Conservation (phyloP, 2,329 filamentous ascomycete species). For the Aspergillus sp. region DNA sequence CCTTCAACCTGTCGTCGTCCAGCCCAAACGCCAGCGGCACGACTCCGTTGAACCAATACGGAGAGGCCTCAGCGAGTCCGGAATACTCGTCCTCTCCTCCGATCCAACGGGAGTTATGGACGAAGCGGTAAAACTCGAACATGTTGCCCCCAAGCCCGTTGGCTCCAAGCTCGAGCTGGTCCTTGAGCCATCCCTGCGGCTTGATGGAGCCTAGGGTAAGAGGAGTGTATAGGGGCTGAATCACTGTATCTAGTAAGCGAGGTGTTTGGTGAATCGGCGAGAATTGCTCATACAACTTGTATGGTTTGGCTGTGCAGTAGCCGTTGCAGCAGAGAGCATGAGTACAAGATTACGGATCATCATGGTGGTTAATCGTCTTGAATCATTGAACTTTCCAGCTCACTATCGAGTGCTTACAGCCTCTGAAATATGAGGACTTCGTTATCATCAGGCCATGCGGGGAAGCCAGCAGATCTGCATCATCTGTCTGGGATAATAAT, state of each 20-base stretch:
- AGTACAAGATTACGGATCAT: not conserved
- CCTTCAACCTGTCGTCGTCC: slow-evolving; percentile 51
- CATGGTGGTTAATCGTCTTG: not conserved
- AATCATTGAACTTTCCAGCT: not conserved
- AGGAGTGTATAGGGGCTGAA: not conserved
- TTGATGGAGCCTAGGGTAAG: slow-evolving; percentile 36
- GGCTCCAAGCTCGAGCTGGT: slow-evolving; percentile 51
- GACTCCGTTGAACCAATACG: slow-evolving; percentile 61
- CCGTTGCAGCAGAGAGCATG: not conserved
- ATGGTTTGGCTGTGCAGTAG: not conserved
- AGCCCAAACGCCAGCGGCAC: slow-evolving; percentile 56
- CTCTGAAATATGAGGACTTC: not conserved
- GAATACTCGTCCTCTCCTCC: slow-evolving; percentile 55
- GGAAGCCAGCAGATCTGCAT: not conserved
- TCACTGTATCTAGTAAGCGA: not conserved
- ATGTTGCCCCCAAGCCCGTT: slow-evolving; percentile 55
- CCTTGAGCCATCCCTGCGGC: slow-evolving; percentile 53
- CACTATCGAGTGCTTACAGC: not conserved
- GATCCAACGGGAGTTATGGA: slow-evolving; percentile 53
- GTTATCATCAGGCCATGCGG: not conserved
- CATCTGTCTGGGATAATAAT: not conserved
- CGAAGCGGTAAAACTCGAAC: slow-evolving; percentile 57
- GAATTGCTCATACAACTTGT: not conserved
- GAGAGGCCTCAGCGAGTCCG: slow-evolving; percentile 53
- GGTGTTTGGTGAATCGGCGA: not conserved